Evolutionary conservation across 495 filamentous ascomycete species (phyloP), one percentile per base, ranked within the genome.

Genomic region (Trichoderma parareesei): DNA sequence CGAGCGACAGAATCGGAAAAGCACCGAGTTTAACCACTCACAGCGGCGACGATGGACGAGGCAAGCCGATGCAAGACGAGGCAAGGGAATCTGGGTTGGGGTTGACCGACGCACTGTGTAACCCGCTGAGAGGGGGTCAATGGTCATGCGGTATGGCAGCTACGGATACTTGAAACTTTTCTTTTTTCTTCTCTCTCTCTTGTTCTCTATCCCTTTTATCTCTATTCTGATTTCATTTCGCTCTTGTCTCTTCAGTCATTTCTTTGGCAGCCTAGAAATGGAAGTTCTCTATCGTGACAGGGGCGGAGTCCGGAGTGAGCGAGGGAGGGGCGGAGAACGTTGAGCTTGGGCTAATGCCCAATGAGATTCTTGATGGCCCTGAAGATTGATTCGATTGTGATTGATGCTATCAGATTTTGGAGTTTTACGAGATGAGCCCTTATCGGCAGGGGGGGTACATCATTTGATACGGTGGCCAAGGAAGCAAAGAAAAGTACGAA

Each of bases 1-100:
- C 44, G 48, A 66, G 18, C 38, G 65, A 64, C 67, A 79, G 77
- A 79, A 68, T 78, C 72, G 67, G 77, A 79, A 64, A 79, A 79
- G 67, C 77, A 79, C 68, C 75, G 77, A 6, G 74, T 78, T 62
- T 79, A 73, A 65, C 16, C n/a, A 27, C 60, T 20, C 20, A 16
- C 37, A 27, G 38, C 60, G 38, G 37, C 44, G 63, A 14, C 55
- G 35, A 64, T 18, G 60, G 62, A 53, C 18, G 11, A 57, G 10
- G 11, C 14, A 41, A 41, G 40, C 40, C 11, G 40, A 41, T 11
- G 53, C 35, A 57, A 9, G 53, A 57, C 27, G 33, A 11, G 9
- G 53, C 20, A 37, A 57, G 10, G 53, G 20, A 27, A 35, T 2
- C 4, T 14, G 53, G 53, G 33, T 10, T 37, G 20, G 53, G 27